Evolutionary conservation across 2,329 filamentous ascomycete species (phyloP).

Genomic region (Exophiala xenobiotica): DNA sequence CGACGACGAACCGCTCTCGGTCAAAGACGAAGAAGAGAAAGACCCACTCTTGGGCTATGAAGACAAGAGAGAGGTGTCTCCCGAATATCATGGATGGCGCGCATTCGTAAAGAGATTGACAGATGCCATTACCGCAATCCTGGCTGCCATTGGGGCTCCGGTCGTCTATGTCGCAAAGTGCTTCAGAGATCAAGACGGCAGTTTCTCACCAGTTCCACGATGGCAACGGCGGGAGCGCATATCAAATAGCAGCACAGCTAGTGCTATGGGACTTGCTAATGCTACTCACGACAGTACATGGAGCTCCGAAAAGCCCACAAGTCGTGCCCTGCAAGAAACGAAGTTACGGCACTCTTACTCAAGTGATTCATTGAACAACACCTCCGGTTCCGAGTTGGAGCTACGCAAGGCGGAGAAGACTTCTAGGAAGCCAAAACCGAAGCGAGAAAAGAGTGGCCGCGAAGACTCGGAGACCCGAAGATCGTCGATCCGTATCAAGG

Average conservation of each 20-base stretch:
- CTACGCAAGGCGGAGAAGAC: conserved; percentile 13
- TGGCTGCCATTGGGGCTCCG: conserved; percentile 76
- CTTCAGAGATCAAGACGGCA: conserved; percentile 77
- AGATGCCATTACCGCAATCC: conserved; percentile 69
- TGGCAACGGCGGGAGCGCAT: conserved; percentile 49
- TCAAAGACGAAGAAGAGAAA: conserved; percentile 59
- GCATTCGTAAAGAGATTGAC: conserved; percentile 68
- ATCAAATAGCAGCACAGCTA: conserved; percentile 18
- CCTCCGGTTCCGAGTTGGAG: conserved; percentile 28
- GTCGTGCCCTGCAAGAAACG: conserved; percentile 21
- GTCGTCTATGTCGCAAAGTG: conserved; percentile 78
- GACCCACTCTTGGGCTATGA: conserved; percentile 61
- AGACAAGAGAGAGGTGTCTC: conserved; percentile 38
- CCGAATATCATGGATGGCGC: conserved; percentile 44
- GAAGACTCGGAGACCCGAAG: conserved; percentile 24
- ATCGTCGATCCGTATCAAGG: conserved; percentile 30
- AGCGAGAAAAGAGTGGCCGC: conserved; percentile 11
- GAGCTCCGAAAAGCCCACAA: conserved; percentile 19
- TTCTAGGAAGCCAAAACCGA: conserved; percentile 11
- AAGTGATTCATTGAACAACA: conserved; percentile 26
- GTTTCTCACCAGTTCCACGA: conserved; percentile 75
- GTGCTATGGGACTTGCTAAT: conserved; percentile 25
- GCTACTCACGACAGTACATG: conserved; percentile 10
- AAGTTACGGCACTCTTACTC: conserved; percentile 30
- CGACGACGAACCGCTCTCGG: conserved; percentile 37